A percentile compares a stretch with the other conserved stretches of the same genome.
phyloP scores from a whole-genome alignment of 2,329 filamentous ascomycete species.

The Colletotrichum orbiculare region DNA sequence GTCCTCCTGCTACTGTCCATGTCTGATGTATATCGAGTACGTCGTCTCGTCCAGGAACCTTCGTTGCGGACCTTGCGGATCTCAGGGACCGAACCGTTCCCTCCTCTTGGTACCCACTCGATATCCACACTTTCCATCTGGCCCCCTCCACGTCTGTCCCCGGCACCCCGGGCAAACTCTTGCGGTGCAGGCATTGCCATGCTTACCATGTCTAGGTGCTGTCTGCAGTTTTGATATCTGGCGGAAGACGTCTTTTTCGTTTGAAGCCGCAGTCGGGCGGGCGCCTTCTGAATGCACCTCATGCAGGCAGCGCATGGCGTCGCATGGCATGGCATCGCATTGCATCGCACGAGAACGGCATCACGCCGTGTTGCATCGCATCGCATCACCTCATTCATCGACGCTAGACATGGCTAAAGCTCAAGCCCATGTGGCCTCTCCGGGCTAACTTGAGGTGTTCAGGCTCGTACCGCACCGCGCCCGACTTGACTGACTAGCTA shows the following conservation, averaged over 20 bases:
- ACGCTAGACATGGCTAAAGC: conserved; percentile 18
- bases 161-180: neutral
- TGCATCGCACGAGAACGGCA: no score
- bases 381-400: conserved; percentile 24
- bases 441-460: neutral
- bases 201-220: no score
- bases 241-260: neutral
- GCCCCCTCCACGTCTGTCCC: neutral
- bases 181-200: neutral
- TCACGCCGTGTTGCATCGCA: conserved; percentile 10
- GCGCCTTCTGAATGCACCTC: conserved; percentile 24
- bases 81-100: conserved; percentile 34
- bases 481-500: conserved; percentile 28
- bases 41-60: conserved; percentile 1
- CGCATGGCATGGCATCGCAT: conserved; percentile 22
- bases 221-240: neutral
- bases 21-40: no score
- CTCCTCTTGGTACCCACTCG: conserved; percentile 7
- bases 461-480: conserved; percentile 23
- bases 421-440: conserved; percentile 34
- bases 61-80: conserved; percentile 27
- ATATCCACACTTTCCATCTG: conserved; percentile 16
- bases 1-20: no score
- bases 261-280: conserved; percentile 25
- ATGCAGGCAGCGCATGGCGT: conserved; percentile 22